Evolutionary conservation across 495 filamentous ascomycete species (phyloP).

Genomic region (Xylaria grammica): DNA sequence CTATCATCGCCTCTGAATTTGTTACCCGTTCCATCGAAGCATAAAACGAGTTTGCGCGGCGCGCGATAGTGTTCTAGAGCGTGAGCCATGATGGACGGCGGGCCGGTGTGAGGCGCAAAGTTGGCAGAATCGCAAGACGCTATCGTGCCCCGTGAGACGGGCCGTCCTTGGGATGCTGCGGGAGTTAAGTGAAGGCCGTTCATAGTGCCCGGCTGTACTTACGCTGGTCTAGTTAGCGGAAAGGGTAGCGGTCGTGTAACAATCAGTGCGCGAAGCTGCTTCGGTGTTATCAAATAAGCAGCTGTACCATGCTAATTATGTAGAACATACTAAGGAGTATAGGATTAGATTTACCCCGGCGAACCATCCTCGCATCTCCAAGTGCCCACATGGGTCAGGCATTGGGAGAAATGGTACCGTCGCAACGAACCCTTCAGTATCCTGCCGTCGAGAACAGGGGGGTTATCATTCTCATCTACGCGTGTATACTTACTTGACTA

Average conservation of each 20-base stretch:
- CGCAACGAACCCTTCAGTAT: background rate
- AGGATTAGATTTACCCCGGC: background rate
- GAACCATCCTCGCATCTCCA: background rate
- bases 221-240: background rate
- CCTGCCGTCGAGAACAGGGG: background rate
- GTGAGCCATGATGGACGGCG: slow-evolving; percentile 20
- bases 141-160: slow-evolving; percentile 15
- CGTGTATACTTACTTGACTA: no score
- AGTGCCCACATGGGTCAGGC: background rate
- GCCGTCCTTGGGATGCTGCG: background rate
- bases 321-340: background rate
- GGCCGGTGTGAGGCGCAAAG: background rate
- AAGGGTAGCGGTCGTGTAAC: background rate
- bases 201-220: slow-evolving; percentile 17
- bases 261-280: background rate
- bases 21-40: slow-evolving; percentile 91
- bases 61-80: slow-evolving; percentile 19
- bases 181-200: slow-evolving; percentile 24
- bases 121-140: slow-evolving; percentile 12
- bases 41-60: slow-evolving; percentile 68
- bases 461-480: background rate
- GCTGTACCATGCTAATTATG: background rate
- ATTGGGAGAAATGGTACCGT: background rate
- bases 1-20: slow-evolving; percentile 80
- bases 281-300: background rate